Conservation (phyloP, 1,284 basidiomycete genomes). For the Vanrija sp. region DNA sequence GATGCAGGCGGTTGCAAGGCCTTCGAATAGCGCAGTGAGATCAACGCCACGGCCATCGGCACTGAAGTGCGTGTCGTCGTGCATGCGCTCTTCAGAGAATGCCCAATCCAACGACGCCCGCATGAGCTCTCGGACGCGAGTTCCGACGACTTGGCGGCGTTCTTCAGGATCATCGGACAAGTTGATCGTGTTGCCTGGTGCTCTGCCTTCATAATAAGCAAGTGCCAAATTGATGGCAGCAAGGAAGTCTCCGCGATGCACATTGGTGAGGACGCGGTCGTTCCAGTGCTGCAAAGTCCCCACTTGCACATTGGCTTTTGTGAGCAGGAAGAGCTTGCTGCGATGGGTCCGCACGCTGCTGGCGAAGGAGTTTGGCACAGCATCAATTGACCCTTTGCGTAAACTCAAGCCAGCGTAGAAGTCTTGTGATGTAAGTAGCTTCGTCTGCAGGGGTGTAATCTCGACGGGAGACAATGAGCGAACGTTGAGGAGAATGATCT, state of each 20-base stretch:
- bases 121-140: conserved; percentile 78
- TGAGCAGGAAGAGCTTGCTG: conserved; percentile 81
- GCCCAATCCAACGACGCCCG: conserved; percentile 80
- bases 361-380: conserved; percentile 48
- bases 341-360: conserved; percentile 80
- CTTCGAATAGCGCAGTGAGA: conserved; percentile 83
- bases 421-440: conserved; percentile 39
- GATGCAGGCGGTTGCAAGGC: conserved; percentile 74
- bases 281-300: conserved; percentile 94
- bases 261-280: conserved; percentile 78
- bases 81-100: conserved; percentile 91
- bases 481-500: conserved; percentile 69
- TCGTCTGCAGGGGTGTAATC: conserved; percentile 36
- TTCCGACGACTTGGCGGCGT: conserved; percentile 65
- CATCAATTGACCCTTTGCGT: conserved; percentile 4
- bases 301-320: conserved; percentile 61
- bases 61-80: conserved; percentile 77
- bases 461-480: conserved; percentile 47
- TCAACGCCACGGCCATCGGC: conserved; percentile 86
- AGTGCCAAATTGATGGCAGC: conserved; percentile 82
- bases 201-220: conserved; percentile 75
- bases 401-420: conserved; percentile 22
- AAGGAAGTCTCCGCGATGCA: conserved; percentile 82
- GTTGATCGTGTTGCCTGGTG: conserved; percentile 81
- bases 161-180: conserved; percentile 65